Base-by-base conservation (phyloP, 345 rosid species). In the Moringa oleifera region DNA sequence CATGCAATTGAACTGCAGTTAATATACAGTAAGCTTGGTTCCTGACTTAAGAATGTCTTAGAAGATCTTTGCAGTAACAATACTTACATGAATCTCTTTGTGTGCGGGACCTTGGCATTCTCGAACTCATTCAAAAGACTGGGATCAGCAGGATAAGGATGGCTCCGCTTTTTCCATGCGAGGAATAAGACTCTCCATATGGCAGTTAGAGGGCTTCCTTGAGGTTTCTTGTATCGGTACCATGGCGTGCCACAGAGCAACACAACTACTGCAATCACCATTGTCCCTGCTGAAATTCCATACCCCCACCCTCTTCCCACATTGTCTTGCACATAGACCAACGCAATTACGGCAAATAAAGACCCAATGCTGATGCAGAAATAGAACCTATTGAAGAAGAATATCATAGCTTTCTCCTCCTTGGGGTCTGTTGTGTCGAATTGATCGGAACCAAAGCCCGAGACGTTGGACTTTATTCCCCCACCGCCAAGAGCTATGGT, bases 271-370 rank as follows among this genome's bases (percentile, higher is more conserved):
- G 88, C 95, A 9, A 89, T 55, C 51, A 80, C 80, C 92, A 92
- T 85, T 19, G 98, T 81, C 53, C 75, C 96, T 4, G 95, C 96
- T 0, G 95, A 85, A 53, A 87, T 81, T 7, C 98, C 98, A 62
- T 92, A 92, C 4, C 96, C 98, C 89, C 91, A 85, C 18, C 95
- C 96, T 81, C 98, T 81, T 57, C 95, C 98, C 1, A 92, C 78
- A 23, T 92, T 87, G 72, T 89, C 98, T 66, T 92, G 98, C 22
- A 89, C 64, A 65, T 92, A 92, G 1, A 92, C 95, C 5, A 92
- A 89, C 57, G 73, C 94, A 55, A 79, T 76, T 23, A 83, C 91
- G 0, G 96, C 83, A 63, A 90, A 88, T 36, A 93, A 78, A 13
- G 98, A 93, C 25, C 98, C 98, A 0, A 86, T 63, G 67, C 94